Percentiles rank a stretch among this genome's conserved stretches.
These are phyloP conservation scores for Rhizopus arrhizus DNA, from an alignment of 371 early-diverging fungal genomes.

Conservation along the genomic window DNA sequence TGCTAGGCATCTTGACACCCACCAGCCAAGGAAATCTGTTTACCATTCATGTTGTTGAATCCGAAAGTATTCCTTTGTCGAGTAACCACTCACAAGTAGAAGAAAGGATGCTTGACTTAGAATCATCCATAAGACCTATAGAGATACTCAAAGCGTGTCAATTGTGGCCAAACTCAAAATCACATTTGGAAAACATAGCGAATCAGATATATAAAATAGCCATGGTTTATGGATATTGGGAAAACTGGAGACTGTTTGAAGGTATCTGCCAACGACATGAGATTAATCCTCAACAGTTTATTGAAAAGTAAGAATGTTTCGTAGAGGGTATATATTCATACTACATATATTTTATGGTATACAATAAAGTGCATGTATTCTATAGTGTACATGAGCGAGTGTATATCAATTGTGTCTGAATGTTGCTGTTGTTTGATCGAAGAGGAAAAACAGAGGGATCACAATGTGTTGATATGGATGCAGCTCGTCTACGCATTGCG, in stretches of 20 bases:
- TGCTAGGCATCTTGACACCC: conserved; percentile 22
- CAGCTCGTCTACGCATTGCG: conserved; percentile 27
- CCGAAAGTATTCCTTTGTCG: neutral
- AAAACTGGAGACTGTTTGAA: conserved; percentile 44
- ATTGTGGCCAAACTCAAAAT: conserved; percentile 25
- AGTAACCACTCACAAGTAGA: too few relatives aligned
- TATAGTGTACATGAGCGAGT: conserved; percentile 28
- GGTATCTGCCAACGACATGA: conserved; percentile 43
- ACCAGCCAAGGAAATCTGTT: conserved; percentile 13
- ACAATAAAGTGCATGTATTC: conserved; percentile 16
- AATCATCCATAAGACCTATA: conserved; percentile 20
- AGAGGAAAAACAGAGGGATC: neutral
- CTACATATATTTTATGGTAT: conserved; percentile 15
- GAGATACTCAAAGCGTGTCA: conserved; percentile 38
- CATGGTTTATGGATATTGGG: conserved; percentile 46
- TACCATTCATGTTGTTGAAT: conserved; percentile 24
- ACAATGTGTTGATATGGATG: conserved; percentile 17
- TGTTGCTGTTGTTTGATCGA: neutral
- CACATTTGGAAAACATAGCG: conserved; percentile 22
- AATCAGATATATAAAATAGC: conserved; percentile 34
- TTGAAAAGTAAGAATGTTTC: neutral
- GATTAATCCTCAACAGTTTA: conserved; percentile 31
- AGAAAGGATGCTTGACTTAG: conserved; percentile 10
- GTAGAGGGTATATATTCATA: neutral
- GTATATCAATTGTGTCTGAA: conserved; percentile 22